phyloP scores from a whole-genome alignment of 371 early-diverging fungal species.

The Saksenaea oblongispora region DNA sequence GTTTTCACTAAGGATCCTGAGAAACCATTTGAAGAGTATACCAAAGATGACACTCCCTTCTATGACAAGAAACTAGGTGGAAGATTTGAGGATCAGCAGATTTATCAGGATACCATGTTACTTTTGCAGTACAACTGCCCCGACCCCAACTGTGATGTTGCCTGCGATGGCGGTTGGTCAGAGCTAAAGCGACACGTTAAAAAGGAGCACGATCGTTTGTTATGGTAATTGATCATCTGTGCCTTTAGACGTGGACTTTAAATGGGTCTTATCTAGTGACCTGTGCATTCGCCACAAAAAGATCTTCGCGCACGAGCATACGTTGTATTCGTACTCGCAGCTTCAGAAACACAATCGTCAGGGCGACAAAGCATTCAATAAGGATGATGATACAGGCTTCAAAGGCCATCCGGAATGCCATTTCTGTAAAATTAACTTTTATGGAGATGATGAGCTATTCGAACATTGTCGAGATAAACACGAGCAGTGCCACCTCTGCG shows the following conservation, averaged over 20 bases:
- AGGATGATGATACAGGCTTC: slow-evolving; percentile 74
- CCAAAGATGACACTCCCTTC: slow-evolving; percentile 36
- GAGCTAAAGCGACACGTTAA: slow-evolving; percentile 83
- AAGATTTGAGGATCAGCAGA: slow-evolving; percentile 73
- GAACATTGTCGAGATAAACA: slow-evolving; percentile 93
- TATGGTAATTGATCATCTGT: slow-evolving; percentile 65
- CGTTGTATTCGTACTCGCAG: slow-evolving; percentile 69
- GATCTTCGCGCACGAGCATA: slow-evolving; percentile 89
- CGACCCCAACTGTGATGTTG: slow-evolving; percentile 68
- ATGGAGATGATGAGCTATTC: slow-evolving; percentile 88
- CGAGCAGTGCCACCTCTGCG: slow-evolving; percentile 93
- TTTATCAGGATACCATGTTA: slow-evolving; percentile 71
- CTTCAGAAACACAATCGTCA: slow-evolving; percentile 71
- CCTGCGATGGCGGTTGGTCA: slow-evolving; percentile 76
- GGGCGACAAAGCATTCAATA: slow-evolving; percentile 60
- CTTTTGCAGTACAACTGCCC: slow-evolving; percentile 88
- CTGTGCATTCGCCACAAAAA: slow-evolving; percentile 87
- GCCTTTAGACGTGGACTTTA: not conserved
- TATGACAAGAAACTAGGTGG: slow-evolving; percentile 71
- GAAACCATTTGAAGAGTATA: slow-evolving; percentile 57
- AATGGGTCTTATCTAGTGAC: slow-evolving; percentile 56
- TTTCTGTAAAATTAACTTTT: slow-evolving; percentile 84
- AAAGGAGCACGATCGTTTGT: slow-evolving; percentile 66
- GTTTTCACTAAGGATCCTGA: slow-evolving; percentile 71
- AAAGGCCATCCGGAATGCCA: slow-evolving; percentile 92